Evolutionary conservation across 306 rosid species (phyloP), one percentile per base, ranked within the genome.

Genomic region (Urtica urens): DNA sequence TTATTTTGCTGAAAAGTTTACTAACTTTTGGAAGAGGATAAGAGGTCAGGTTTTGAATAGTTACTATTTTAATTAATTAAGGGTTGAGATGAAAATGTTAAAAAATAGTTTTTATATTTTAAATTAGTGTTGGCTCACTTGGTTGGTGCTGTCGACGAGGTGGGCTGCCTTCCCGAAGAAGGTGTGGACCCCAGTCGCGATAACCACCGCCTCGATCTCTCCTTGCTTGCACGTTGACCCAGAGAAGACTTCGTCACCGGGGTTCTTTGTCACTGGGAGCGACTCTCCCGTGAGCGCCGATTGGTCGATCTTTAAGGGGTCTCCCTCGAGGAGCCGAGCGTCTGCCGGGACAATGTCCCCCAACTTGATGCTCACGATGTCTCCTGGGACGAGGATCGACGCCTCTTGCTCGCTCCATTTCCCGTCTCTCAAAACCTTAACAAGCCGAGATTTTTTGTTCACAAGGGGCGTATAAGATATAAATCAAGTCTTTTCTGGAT

Each of bases 261-360:
- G 99, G 67, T 25, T 46, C 63, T 61, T 90, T 19, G 95, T 90
- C 33, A 79, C 99, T 0, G 99, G 99, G 57, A 90, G 99, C 17
- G 99, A 90, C 64, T 90, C 99, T 68, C 99, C 99, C 0, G 99
- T 92, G 33, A 92, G 80, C 8, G 99, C 99, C 28, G 99, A 92
- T 54, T 92, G 99, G 53, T 92, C 99, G 23, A 92, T 19, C 78
- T 85, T 92, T 49, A 92, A 73, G 24, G 99, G 80, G 65, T 92
- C 99, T 33, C 99, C 99, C 64, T 92, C 99, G 0, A 92, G 99
- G 67, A 92, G 96, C 69, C 99, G 99, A 20, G 96, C 99, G 78
- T 92, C 99, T 2, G 99, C 99, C 13, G 99, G 99, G 67, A 92
- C 50, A 48, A 92, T 92, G 39, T 92, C 99, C 49, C 99, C 99